Evolutionary conservation across 2,329 filamentous ascomycete genomes (phyloP), one percentile per base, ranked within the genome.

Genomic region (Salinomyces thailandicus): DNA sequence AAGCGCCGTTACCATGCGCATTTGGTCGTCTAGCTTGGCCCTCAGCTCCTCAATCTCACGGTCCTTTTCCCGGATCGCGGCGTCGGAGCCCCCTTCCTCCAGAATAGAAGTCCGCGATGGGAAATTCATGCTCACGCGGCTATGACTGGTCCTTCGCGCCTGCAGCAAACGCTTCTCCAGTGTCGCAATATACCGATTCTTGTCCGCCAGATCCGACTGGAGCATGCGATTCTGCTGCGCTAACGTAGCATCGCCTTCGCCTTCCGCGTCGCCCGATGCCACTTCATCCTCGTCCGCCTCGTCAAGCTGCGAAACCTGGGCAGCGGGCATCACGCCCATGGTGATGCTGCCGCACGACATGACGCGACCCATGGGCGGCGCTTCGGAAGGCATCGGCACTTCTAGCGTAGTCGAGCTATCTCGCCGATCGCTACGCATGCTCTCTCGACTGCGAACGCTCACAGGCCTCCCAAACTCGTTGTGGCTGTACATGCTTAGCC

Each of bases 161-260:
- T 98, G 91, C 20, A 96, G 68, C 1, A 98, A 68, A 17, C 91
- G 77, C 61, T 93, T 93, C 64, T 98, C 91, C 9, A 98, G 64
- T 0, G 91, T 96, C 18, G 82, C 74, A 49, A 96, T 96, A 59
- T 98, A 98, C 19, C 91, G 81, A 51, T 91, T 96, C 66, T 94
- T 95, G 62, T 98, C 91, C n/a, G 75, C 76, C 31, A 98, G 72
- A 58, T 98, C 91, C n/a, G 86, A 77, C 59, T 94, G 91, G 32
- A 98, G 65, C n/a, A 93, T 83, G 33, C 79, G 77, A 49, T 95
- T 86, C 55, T 95, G 91, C n/a, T 84, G 75, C 29, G 79, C 67
- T 33, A 93, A 63, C 16, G 82, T 85, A 5, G 91, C 91, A 17
- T 74, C 81, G 13, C 82, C 87, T 54, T 80, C 89, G 52, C 93